Base-by-base conservation (phyloP, 495 filamentous ascomycete species). In the Aspergillus haitiensis region DNA sequence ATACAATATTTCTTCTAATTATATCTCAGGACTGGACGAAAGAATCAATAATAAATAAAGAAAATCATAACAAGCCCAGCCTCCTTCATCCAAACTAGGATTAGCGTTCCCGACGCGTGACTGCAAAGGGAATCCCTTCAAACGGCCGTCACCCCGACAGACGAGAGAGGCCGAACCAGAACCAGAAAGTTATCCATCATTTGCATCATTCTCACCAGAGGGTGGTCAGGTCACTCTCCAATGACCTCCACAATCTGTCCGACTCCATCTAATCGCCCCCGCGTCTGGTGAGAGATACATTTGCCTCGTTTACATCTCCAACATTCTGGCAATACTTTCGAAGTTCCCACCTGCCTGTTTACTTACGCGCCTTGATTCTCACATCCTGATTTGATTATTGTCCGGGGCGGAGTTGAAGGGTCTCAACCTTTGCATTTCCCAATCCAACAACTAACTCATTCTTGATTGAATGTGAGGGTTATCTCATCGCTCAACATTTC, bases 31-130 rank as follows among this genome's bases (percentile, higher is more conserved):
- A 39, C 35, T 45, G 21, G 37, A 27, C 18, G 13, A 13, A 53
- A 62, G 27, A 37, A 40, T 46, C 11, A 35, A 40, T 15, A 49
- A 54, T 32, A 52, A 62, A 33, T 16, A 31, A 31, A 42, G 27
- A 47, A 58, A 50, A 31, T 16, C 32, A 46, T 33, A 54, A 56
- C 13, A 55, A 32, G 44, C 49, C 66, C 63, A 65, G 56, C 63
- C 58, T 57, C 60, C 55, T 51, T 31, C 49, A 13, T 50, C 55
- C 65, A 32, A 58, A 65, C 67, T 45, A 44, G 73, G 73, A 11
- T 63, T 78, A 78, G 75, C 72, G 72, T 53, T 50, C 49, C 73
- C 72, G 75, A 78, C 75, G 75, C 75, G 75, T 78, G 75, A 78
- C 72, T 61, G 62, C 64, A 56, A 70, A 59, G 59, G 67, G 64